Conservation (phyloP, 371 early-diverging fungal genomes). For the Mortierella sp. region DNA sequence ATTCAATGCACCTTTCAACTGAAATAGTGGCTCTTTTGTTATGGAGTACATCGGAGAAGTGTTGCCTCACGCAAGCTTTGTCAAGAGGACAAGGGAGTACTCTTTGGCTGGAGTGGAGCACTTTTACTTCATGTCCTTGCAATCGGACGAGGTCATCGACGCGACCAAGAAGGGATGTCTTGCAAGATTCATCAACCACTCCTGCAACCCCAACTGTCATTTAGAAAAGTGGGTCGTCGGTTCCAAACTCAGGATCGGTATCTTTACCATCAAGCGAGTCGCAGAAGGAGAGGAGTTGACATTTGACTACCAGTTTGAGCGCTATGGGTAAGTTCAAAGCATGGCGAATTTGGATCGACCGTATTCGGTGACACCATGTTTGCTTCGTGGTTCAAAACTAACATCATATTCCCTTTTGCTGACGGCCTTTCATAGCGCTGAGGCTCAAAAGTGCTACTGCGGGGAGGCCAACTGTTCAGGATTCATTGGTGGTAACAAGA, state of each 20-base stretch:
- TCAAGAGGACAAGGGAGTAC: constrained; percentile 86
- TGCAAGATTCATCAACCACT: constrained; percentile 95
- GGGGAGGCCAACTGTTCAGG: constrained; percentile 93
- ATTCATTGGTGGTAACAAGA: constrained; percentile 84
- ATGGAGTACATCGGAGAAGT: constrained; percentile 99
- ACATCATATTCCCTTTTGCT: neutral
- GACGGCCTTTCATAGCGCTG: constrained; percentile 63
- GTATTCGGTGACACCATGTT: neutral
- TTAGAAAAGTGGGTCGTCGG: constrained; percentile 92
- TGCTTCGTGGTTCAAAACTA: neutral
- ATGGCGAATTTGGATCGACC: neutral
- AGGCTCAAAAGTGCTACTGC: constrained; percentile 95
- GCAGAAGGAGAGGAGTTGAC: constrained; percentile 88
- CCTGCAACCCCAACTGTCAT: constrained; percentile 92
- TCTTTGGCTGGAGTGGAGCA: constrained; percentile 86
- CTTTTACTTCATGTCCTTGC: constrained; percentile 97
- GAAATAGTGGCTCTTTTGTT: constrained; percentile 75
- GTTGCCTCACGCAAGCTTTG: constrained; percentile 81
- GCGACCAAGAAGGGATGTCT: constrained; percentile 93
- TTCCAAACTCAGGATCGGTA: constrained; percentile 83
- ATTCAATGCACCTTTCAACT: neutral
- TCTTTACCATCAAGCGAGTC: constrained; percentile 81
- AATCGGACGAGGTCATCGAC: constrained; percentile 93
- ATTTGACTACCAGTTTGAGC: constrained; percentile 95
- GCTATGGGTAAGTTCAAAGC: constrained; percentile 71